Evolutionary conservation across 1,284 basidiomycete species (phyloP).

Genomic region (Albatrellus sp.): DNA sequence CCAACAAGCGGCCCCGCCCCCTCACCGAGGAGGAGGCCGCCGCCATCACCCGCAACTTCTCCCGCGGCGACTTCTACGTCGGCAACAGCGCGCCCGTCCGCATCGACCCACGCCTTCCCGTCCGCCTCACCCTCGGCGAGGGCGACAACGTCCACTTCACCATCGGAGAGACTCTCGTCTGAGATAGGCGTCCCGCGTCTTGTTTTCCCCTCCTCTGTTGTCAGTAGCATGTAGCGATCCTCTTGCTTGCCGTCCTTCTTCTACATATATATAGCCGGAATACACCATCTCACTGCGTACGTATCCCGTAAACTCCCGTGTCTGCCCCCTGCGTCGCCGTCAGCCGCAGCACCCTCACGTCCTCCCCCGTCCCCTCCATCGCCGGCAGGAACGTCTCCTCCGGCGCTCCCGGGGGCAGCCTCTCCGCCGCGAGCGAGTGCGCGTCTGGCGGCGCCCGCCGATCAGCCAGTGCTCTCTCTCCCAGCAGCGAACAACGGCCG

Average conservation of each 20-base stretch:
- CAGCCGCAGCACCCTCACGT: background rate
- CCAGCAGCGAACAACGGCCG: background rate
- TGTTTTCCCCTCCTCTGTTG: background rate
- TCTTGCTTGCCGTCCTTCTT: too few relatives aligned
- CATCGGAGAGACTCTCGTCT: conserved; percentile 51
- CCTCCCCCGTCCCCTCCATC: background rate
- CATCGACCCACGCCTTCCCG: conserved; percentile 65
- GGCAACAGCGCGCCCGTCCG: conserved; percentile 65
- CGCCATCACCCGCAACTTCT: conserved; percentile 68
- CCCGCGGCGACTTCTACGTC: conserved; percentile 66
- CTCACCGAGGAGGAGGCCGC: conserved; percentile 70
- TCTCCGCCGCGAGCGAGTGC: conserved; percentile 6
- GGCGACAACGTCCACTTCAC: conserved; percentile 72
- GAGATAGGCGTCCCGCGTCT: too few relatives aligned
- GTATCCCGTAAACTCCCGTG: background rate
- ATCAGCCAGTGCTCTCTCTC: background rate
- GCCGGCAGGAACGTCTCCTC: background rate
- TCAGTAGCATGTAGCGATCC: too few relatives aligned
- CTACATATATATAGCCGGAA: too few relatives aligned
- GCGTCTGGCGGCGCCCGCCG: conserved; percentile 2
- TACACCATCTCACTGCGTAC: too few relatives aligned
- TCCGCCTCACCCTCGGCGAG: conserved; percentile 62
- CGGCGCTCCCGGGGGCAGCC: background rate
- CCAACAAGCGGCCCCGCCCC: conserved; percentile 58
- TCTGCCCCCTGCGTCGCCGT: background rate